These are phyloP conservation scores for Rosa persica DNA, from an alignment of 306 rosid genomes.

Conservation along the genomic window DNA sequence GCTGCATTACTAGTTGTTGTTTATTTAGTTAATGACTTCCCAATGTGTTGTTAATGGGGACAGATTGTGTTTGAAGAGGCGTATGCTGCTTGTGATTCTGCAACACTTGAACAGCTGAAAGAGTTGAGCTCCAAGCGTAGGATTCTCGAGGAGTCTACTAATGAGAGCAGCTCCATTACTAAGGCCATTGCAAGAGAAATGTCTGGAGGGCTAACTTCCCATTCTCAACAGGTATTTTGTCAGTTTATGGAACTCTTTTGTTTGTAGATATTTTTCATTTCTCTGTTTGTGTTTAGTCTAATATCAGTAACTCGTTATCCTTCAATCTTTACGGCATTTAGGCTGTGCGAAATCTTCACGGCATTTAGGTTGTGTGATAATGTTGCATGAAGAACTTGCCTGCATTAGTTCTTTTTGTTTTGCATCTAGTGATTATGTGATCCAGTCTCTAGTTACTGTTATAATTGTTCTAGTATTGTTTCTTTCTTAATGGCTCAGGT, in stretches of 20 bases:
- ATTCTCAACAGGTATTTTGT: constrained; percentile 56
- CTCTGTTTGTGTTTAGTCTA: background rate
- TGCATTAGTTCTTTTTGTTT: background rate
- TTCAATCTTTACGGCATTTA: background rate
- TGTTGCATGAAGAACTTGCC: background rate
- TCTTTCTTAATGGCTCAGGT: constrained; percentile 46
- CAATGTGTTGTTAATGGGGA: constrained; percentile 26
- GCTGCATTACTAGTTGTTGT: constrained; percentile 1
- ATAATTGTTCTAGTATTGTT: constrained; percentile 13
- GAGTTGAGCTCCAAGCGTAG: constrained; percentile 78
- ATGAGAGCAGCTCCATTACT: constrained; percentile 57
- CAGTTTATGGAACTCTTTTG: background rate
- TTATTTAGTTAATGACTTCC: background rate
- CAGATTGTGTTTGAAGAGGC: constrained; percentile 73
- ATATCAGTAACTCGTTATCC: background rate
- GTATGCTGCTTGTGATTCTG: constrained; percentile 55
- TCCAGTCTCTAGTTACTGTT: constrained; percentile 5
- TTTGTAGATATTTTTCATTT: background rate
- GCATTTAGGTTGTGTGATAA: background rate
- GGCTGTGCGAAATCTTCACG: background rate
- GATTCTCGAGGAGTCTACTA: constrained; percentile 60
- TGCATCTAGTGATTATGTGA: background rate
- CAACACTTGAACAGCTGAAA: constrained; percentile 74
- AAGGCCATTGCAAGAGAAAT: constrained; percentile 81
- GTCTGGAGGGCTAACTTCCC: constrained; percentile 73